phyloP scores from a whole-genome alignment of 805 yeast genomes.

The Teunomyces kruisii region DNA sequence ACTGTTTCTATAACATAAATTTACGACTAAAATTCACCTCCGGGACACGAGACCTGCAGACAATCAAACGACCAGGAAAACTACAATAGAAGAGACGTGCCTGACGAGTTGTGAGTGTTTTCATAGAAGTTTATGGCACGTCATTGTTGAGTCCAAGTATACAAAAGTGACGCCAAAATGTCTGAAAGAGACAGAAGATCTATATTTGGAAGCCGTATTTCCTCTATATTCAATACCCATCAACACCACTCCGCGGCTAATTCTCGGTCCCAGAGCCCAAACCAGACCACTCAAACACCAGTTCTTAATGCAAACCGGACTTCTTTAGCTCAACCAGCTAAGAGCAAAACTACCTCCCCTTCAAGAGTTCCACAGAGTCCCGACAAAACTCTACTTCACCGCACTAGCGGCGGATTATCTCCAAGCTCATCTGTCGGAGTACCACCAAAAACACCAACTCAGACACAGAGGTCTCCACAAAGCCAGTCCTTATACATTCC shows the following conservation, averaged over 20 bases:
- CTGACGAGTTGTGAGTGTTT: background rate
- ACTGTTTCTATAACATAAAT: background rate
- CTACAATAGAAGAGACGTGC: background rate
- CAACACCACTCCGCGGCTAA: slow-evolving; percentile 1
- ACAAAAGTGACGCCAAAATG: background rate
- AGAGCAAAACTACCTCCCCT: background rate
- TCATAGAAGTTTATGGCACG: background rate
- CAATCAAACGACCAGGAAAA: background rate
- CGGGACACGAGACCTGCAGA: background rate
- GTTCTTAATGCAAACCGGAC: background rate
- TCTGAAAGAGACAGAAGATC: slow-evolving; percentile 15
- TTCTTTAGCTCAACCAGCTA: background rate
- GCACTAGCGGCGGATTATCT: background rate
- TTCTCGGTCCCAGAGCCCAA: background rate
- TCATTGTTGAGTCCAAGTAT: background rate
- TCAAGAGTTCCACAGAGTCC: background rate
- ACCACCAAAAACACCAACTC: slow-evolving; percentile 1
- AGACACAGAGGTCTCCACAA: background rate
- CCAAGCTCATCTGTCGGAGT: background rate
- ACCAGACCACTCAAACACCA: background rate
- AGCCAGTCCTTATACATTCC: slow-evolving; percentile 1
- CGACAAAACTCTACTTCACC: background rate
- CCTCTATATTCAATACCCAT: slow-evolving; percentile 26
- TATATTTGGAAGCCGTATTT: slow-evolving; percentile 30
- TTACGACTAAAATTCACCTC: background rate